Conservation (phyloP, 2,329 filamentous ascomycete species). For the Torrubiellomyces zombiae region DNA sequence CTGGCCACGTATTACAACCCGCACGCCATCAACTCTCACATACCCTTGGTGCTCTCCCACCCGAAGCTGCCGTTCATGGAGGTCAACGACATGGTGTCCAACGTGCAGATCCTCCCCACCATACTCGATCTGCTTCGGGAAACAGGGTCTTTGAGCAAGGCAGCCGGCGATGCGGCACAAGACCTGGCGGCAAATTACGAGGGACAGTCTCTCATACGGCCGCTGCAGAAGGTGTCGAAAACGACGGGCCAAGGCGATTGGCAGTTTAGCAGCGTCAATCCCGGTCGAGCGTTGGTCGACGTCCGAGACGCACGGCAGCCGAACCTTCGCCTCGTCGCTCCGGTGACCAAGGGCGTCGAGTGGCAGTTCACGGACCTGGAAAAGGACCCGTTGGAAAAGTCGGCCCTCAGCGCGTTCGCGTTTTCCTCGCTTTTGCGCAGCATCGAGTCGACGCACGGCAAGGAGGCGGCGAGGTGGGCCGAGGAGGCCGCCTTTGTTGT, state of each 20-base stretch:
- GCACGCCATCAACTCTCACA: constrained; percentile 16
- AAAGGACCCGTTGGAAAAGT: constrained; percentile 13
- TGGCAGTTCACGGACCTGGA: constrained; percentile 14
- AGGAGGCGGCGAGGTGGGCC: constrained; percentile 13
- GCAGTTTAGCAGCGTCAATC: constrained; percentile 18
- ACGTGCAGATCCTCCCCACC: constrained; percentile 17
- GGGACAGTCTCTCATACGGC: constrained; percentile 17
- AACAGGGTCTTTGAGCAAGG: constrained; percentile 14
- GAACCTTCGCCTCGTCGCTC: constrained; percentile 14
- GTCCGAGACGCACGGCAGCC: constrained; percentile 16
- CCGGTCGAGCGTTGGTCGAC: constrained; percentile 15
- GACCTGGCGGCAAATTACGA: constrained; percentile 17
- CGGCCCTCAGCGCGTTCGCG: constrained; percentile 10
- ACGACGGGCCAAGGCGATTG: constrained; percentile 11
- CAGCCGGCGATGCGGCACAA: constrained; percentile 9
- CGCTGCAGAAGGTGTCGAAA: constrained; percentile 7
- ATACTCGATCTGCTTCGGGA: constrained; percentile 18
- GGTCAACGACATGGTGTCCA: constrained; percentile 15
- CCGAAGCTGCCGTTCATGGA: constrained; percentile 15
- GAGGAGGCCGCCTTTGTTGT: constrained; percentile 17
- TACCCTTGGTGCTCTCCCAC: constrained; percentile 16
- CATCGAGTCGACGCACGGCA: constrained; percentile 8
- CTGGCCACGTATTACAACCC: constrained; percentile 16
- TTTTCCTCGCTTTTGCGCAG: constrained; percentile 8
- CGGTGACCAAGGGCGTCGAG: constrained; percentile 14